Conservation (phyloP, 441 rosid species). For the Daphne laureola region DNA sequence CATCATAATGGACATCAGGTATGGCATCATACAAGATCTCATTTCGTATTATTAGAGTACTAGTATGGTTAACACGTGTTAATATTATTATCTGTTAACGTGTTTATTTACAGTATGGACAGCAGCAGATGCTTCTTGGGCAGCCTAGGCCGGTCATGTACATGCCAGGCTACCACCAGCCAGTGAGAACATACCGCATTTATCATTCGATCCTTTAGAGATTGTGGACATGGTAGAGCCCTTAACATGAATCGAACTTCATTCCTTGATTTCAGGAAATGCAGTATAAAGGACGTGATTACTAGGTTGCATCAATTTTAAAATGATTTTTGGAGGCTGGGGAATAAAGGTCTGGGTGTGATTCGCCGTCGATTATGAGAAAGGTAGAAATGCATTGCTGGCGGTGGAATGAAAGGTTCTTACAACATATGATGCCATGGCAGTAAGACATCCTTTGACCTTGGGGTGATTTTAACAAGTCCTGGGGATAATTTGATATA, state of each 20-base stretch:
- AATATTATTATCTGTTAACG: constrained; percentile 12
- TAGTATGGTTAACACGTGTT: constrained; percentile 4
- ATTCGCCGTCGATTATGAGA: too few relatives aligned
- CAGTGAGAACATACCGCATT: constrained; percentile 23
- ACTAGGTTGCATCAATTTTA: constrained; percentile 14
- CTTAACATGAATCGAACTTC: not conserved
- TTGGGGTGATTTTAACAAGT: too few relatives aligned
- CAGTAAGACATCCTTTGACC: too few relatives aligned
- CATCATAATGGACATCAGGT: constrained; percentile 84
- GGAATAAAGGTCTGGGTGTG: too few relatives aligned
- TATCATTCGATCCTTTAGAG: too few relatives aligned
- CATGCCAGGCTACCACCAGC: constrained; percentile 53
- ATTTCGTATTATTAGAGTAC: not conserved
- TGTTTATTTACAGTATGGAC: constrained; percentile 47
- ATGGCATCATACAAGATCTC: not conserved
- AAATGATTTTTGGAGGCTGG: not conserved
- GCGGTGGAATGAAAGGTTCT: too few relatives aligned
- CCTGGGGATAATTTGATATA: too few relatives aligned
- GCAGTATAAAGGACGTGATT: constrained; percentile 67
- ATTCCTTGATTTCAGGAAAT: constrained; percentile 42
- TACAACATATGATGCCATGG: too few relatives aligned
- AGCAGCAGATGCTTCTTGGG: constrained; percentile 59
- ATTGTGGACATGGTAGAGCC: not conserved
- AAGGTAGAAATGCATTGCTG: too few relatives aligned
- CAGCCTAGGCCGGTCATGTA: constrained; percentile 64